Evolutionary conservation across 164 flowering plant genomes (phyloP).

Genomic region (Protea cynaroides): DNA sequence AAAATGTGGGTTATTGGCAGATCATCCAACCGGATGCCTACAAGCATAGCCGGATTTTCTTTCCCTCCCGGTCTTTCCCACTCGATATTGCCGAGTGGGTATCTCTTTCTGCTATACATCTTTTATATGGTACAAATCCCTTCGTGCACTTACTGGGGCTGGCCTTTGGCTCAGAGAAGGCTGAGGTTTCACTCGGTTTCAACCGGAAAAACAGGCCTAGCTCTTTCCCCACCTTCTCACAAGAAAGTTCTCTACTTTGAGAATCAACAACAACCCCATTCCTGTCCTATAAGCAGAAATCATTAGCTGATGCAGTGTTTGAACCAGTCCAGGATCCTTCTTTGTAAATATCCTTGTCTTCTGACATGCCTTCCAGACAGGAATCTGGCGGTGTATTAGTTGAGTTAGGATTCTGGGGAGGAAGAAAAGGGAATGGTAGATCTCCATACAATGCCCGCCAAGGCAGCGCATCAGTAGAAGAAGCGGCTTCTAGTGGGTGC

Average conservation of each 20-base stretch:
- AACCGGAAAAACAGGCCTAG: conserved; percentile 6
- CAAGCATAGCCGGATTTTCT: conserved; percentile 35
- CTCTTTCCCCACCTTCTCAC: conserved; percentile 10
- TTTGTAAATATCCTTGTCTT: conserved; percentile 14
- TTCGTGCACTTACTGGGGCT: conserved; percentile 15
- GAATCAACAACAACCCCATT: conserved; percentile 26
- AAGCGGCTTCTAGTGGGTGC: conserved; percentile 11
- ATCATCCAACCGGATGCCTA: too few relatives aligned
- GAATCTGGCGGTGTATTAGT: conserved; percentile 8
- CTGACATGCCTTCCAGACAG: conserved; percentile 5
- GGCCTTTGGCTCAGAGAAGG: conserved; percentile 17
- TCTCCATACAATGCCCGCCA: conserved; percentile 35
- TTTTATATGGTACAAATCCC: conserved; percentile 73
- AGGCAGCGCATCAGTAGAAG: conserved; percentile 15
- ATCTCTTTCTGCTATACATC: conserved; percentile 42
- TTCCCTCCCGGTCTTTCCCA: conserved; percentile 26
- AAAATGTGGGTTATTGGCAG: too few relatives aligned
- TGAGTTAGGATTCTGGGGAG: conserved; percentile 15
- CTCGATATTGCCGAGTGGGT: conserved; percentile 15
- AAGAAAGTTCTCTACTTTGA: conserved; percentile 5
- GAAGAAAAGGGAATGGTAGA: conserved; percentile 20
- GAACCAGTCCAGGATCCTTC: conserved; percentile 41
- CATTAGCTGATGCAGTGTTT: conserved; percentile 22
- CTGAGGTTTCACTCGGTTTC: conserved; percentile 22
- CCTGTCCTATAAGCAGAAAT: conserved; percentile 17